A percentile compares a stretch with the other conserved stretches of the same genome.
These are phyloP conservation scores for Blastobotrys serpentis DNA, from an alignment of 1,139 yeast genomes.

Conservation along the genomic window DNA sequence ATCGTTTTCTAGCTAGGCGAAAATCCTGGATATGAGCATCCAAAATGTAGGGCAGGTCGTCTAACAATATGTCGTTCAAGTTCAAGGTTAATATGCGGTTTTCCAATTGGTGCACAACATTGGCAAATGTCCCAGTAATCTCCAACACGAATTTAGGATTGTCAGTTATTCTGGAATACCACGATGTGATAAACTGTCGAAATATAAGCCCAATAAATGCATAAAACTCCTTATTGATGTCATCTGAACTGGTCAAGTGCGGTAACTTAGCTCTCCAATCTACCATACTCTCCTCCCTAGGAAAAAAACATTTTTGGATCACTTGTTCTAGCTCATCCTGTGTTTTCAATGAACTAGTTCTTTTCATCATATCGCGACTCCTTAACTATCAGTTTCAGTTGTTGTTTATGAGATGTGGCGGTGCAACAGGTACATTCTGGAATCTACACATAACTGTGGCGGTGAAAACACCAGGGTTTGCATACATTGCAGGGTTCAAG, in stretches of 20 bases:
- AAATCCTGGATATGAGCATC: slow-evolving; percentile 39
- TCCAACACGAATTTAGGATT: slow-evolving; percentile 44
- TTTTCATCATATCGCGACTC: neutral
- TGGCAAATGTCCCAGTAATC: slow-evolving; percentile 32
- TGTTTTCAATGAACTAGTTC: neutral
- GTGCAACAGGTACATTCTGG: too few relatives aligned
- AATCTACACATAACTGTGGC: too few relatives aligned
- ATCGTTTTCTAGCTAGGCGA: slow-evolving; percentile 29
- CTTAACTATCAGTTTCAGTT: neutral
- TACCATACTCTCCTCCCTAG: slow-evolving; percentile 20
- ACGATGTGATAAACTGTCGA: slow-evolving; percentile 46
- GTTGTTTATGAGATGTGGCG: neutral
- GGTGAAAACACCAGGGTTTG: too few relatives aligned
- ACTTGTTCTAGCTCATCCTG: slow-evolving; percentile 25
- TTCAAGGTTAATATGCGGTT: slow-evolving; percentile 30
- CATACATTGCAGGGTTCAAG: neutral
- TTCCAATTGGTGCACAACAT: slow-evolving; percentile 16
- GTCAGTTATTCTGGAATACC: slow-evolving; percentile 47
- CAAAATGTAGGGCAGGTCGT: slow-evolving; percentile 45
- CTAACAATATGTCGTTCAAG: slow-evolving; percentile 40
- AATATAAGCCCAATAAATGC: slow-evolving; percentile 46
- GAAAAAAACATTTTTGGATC: slow-evolving; percentile 33
- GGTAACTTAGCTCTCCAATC: slow-evolving; percentile 36
- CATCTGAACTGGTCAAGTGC: slow-evolving; percentile 35
- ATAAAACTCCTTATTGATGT: slow-evolving; percentile 46